phyloP scores from a whole-genome alignment of 805 yeast genomes.

The Sungouiella blattae region DNA sequence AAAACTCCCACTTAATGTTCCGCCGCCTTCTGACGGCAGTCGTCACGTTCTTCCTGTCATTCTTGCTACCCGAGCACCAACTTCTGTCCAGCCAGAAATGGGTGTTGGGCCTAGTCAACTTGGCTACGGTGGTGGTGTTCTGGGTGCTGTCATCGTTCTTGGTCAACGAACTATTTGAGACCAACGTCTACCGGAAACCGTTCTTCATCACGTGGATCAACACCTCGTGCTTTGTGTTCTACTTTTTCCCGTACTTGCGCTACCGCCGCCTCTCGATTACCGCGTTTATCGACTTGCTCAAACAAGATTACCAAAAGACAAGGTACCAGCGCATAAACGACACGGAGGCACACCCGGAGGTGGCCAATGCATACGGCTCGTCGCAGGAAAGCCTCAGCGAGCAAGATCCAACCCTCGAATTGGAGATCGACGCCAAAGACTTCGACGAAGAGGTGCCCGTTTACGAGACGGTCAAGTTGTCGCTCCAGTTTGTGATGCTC shows the following conservation, averaged over 20 bases:
- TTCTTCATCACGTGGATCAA: slow-evolving; percentile 89
- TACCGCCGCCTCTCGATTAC: slow-evolving; percentile 22
- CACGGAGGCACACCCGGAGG: slow-evolving; percentile 1
- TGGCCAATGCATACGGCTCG: slow-evolving; percentile 11
- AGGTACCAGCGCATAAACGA: slow-evolving; percentile 1
- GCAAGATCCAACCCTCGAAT: slow-evolving; percentile 3
- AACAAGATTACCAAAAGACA: slow-evolving; percentile 18
- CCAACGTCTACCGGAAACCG: slow-evolving; percentile 76
- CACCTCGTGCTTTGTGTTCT: slow-evolving; percentile 79
- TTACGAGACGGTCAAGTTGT: slow-evolving; percentile 66
- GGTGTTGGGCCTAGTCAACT: slow-evolving; percentile 73
- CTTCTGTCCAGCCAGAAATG: slow-evolving; percentile 46
- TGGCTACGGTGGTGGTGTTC: slow-evolving; percentile 70
- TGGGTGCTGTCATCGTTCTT: slow-evolving; percentile 93
- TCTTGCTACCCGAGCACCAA: slow-evolving; percentile 15
- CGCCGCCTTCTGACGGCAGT: slow-evolving; percentile 11
- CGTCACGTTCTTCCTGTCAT: slow-evolving; percentile 10
- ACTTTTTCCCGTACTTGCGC: slow-evolving; percentile 58
- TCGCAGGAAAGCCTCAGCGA: slow-evolving; percentile 2
- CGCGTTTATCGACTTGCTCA: slow-evolving; percentile 21
- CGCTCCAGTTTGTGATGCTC: slow-evolving; percentile 77
- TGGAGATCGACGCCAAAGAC: slow-evolving; percentile 9
- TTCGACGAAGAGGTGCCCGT: slow-evolving; percentile 28
- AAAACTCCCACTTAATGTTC: too few relatives aligned
- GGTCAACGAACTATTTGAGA: slow-evolving; percentile 72